These are phyloP conservation scores for Platanthera guangdongensis DNA, from an alignment of 106 monocot species.

Conservation along the genomic window DNA sequence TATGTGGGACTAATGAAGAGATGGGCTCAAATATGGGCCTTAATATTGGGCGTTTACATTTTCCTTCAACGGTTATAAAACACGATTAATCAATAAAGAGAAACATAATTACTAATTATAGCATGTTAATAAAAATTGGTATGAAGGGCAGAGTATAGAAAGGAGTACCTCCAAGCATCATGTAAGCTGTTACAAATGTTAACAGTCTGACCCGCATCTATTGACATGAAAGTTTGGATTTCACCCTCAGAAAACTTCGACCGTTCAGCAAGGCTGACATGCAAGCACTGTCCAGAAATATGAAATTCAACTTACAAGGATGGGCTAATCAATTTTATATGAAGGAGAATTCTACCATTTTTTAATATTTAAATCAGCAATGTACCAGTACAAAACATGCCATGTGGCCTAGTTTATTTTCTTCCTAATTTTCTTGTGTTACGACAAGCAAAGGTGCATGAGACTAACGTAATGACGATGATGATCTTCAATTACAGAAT, in stretches of 20 bases:
- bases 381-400: background rate
- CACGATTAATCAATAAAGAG: background rate
- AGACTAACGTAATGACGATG: background rate
- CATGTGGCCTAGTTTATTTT: background rate
- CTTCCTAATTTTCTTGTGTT: background rate
- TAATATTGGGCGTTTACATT: too few species aligned
- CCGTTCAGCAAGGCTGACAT: constrained; percentile 58
- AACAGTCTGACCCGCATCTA: constrained; percentile 78
- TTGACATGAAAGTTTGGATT: constrained; percentile 97
- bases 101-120: background rate
- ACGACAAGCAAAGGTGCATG: background rate
- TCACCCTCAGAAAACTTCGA: constrained; percentile 94
- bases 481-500: background rate
- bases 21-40: too few species aligned
- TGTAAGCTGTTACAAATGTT: constrained; percentile 96
- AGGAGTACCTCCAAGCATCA: constrained; percentile 87
- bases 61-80: too few species aligned
- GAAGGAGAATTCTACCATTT: background rate
- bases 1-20: too few species aligned
- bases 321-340: background rate
- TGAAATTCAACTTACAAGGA: background rate
- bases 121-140: background rate
- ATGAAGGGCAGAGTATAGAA: background rate
- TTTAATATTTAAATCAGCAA: background rate
- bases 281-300: constrained; percentile 52